Evolutionary conservation across 2,329 filamentous ascomycete species (phyloP), one percentile per base, ranked within the genome.

Genomic region (Didymella keratinophila): DNA sequence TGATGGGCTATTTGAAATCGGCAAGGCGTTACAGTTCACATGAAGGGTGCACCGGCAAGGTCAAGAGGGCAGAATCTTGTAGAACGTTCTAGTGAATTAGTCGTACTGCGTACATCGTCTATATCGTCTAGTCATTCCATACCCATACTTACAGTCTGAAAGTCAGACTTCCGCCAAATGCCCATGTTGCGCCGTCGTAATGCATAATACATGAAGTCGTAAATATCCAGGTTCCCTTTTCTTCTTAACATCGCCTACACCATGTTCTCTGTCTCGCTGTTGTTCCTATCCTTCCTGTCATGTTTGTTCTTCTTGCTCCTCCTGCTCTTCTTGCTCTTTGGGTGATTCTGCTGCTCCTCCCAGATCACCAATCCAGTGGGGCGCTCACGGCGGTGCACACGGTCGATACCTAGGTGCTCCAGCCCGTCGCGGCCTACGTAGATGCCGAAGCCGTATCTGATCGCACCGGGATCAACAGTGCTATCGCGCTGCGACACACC

Each of bases 381-480:
- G 28, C 68, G 69, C 8, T 71, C 72, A 2, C 74, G 75, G 7
- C 76, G 58, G 74, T 78, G 72, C 37, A 86, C 77, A 16, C 85
- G 81, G 70, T 88, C 86, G 61, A 89, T 82, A 0, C 86, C 86
- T 11, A 87, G 73, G 71, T 85, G 85, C 64, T 87, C 84, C 55
- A 80, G 80, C 1, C 85, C 86, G 68, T 88, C 86, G 25, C 84
- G 78, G 0, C 86, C 86, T 2, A 81, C 74, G 61, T 84, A 85
- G 18, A 85, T 79, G 1, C 84, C 85, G 68, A 87, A 86, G 0
- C 81, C 84, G 64, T 86, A 89, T 49, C 77, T 58, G 42, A 73
- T 76, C 9, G 80, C 68, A 7, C 65, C 66, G 0, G 75, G 74
- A 4, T 73, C 68, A 8, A 62, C 49, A 3, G 62, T 42, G 70